phyloP scores from a whole-genome alignment of 192 early-diverging fungal genomes.

The Linnemannia zychae region DNA sequence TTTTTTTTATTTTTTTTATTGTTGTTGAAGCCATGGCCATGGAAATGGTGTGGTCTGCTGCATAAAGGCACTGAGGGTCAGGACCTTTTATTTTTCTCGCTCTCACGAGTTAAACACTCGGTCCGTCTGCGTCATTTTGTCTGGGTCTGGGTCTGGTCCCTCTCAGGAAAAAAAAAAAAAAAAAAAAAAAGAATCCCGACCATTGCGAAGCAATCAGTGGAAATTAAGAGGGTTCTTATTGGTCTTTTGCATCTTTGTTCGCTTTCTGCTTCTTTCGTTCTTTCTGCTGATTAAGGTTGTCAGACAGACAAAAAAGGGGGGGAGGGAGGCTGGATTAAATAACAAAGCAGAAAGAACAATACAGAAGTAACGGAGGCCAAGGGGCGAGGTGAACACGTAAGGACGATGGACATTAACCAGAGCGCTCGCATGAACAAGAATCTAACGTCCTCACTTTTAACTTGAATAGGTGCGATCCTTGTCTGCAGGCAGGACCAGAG shows the following conservation, averaged over 20 bases:
- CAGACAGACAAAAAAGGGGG: neutral
- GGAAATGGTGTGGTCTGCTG: no score
- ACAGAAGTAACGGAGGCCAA: neutral
- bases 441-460: neutral
- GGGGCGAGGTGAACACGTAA: neutral
- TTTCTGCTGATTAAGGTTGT: slow-evolving; percentile 10
- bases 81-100: no score
- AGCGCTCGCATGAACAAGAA: neutral
- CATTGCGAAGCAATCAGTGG: neutral
- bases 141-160: neutral
- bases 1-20: no score
- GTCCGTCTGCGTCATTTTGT: no score
- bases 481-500: slow-evolving; percentile 39
- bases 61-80: no score
- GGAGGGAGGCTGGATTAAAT: neutral
- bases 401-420: neutral
- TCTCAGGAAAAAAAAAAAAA: neutral
- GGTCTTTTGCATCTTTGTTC: neutral
- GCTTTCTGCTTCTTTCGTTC: slow-evolving; percentile 5
- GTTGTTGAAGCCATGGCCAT: no score
- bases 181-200: neutral
- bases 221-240: neutral
- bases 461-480: slow-evolving; percentile 43
- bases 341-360: neutral
- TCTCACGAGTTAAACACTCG: no score